A percentile compares a stretch with the other conserved stretches of the same genome.
phyloP scores from a whole-genome alignment of 768 basidiomycete genomes.

The Podaxis sp. region DNA sequence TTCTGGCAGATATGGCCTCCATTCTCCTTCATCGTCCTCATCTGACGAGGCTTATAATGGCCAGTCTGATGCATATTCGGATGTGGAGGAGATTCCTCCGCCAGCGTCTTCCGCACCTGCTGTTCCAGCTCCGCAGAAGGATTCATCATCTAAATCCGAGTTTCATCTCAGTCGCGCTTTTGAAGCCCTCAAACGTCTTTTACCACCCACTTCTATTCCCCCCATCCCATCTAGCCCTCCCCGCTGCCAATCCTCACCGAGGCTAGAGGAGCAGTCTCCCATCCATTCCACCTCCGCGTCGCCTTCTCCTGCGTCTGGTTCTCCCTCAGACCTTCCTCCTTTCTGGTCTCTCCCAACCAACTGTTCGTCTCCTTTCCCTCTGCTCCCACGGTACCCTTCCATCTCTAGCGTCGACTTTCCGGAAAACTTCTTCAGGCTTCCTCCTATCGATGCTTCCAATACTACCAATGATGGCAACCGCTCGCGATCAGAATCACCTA shows the following conservation, averaged over 20 bases:
- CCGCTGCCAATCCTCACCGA: background rate
- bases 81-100: constrained; percentile 53
- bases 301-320: constrained; percentile 2
- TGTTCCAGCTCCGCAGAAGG: constrained; percentile 24
- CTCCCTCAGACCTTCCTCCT: constrained; percentile 9
- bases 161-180: constrained; percentile 27
- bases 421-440: background rate
- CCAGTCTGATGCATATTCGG: constrained; percentile 43
- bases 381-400: constrained; percentile 11
- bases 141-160: constrained; percentile 4
- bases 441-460: background rate
- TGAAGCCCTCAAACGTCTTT: constrained; percentile 30
- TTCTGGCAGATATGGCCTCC: constrained; percentile 67
- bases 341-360: constrained; percentile 9
- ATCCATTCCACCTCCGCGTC: constrained; percentile 5
- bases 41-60: constrained; percentile 39
- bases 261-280: background rate
- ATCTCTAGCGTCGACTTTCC: background rate
- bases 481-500: constrained; percentile 46
- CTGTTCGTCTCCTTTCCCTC: constrained; percentile 6
- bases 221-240: background rate
- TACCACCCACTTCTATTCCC: constrained; percentile 29
- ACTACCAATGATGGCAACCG: constrained; percentile 16
- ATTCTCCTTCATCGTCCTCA: constrained; percentile 43
- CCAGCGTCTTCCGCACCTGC: constrained; percentile 23